Evolutionary conservation across 2,329 filamentous ascomycete genomes (phyloP), one percentile per base, ranked within the genome.

Genomic region (Phoma sp.): DNA sequence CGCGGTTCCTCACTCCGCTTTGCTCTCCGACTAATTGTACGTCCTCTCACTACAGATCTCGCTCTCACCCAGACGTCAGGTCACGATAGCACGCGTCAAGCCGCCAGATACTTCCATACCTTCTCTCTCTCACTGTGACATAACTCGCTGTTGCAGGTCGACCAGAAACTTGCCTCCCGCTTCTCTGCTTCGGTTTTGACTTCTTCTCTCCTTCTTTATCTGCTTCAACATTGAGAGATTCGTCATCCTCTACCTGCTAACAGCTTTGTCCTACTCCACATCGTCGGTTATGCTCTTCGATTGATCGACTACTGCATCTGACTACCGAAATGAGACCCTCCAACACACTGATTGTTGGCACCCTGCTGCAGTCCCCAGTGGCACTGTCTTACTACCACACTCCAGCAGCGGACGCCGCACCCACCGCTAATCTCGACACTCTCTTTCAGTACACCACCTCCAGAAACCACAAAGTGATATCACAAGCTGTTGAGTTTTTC

Each of bases 401-500:
- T 29, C 57, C 57, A 1, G 25, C 55, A 40, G 61, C 60, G 47
- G 55, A 57, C 21, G 56, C 57, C 49, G 56, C 40, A 21, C 50
- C 54, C 22, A 60, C 56, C 2, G 50, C 62, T 48, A 58, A 66
- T 12, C 46, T 69, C 25, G 59, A 65, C 39, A 48, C 58, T 1
- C 36, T 69, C 1, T 66, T 69, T n/a, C 63, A 63, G 29, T 39
- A 68, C 27, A 66, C 58, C 13, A 57, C 60, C 4, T 62, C 66
- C 13, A 58, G 66, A 38, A 68, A 69, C 32, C 54, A 67, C 40
- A 59, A 50, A 31, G 61, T 67, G 1, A 68, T 68, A 22, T 62
- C 64, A 0, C 61, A 69, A 47, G 66, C 66, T 1, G 58, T 69
- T 19, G 63, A 66, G 6, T 65, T 69, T 8, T 58, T 69, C 15